These are phyloP conservation scores for Stylonectria norvegica DNA, from an alignment of 2,329 filamentous ascomycete genomes.

Conservation along the genomic window DNA sequence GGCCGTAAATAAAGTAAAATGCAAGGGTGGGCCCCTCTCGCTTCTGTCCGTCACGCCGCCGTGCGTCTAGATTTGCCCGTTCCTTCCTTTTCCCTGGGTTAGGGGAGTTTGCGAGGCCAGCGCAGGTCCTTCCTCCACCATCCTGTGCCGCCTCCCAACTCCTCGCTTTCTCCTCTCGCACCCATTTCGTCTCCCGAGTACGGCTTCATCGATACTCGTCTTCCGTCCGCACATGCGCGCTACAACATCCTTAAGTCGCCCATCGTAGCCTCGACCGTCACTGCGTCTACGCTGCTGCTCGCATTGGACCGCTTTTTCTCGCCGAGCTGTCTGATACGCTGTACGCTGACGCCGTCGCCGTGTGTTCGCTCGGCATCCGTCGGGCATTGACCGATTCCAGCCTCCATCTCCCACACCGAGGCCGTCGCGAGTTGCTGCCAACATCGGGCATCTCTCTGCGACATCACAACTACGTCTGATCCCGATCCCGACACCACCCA, in stretches of 20 bases:
- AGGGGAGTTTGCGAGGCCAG: conserved; percentile 41
- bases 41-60: conserved; percentile 22
- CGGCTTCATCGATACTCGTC: conserved; percentile 29
- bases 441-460: conserved; percentile 3
- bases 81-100: conserved; percentile 40
- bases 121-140: conserved; percentile 40
- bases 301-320: conserved; percentile 15
- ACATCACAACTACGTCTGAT: no score
- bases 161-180: conserved; percentile 36
- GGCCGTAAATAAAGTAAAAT: conserved; percentile 23
- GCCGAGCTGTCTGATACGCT: conserved; percentile 12
- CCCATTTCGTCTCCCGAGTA: conserved; percentile 31
- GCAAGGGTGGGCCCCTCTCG: conserved; percentile 27
- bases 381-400: conserved; percentile 11
- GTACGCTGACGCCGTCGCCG: conserved; percentile 12
- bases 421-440: neutral
- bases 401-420: conserved; percentile 15
- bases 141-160: conserved; percentile 38
- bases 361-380: conserved; percentile 7
- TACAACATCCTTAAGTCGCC: conserved; percentile 12
- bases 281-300: conserved; percentile 6
- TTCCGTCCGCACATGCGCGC: conserved; percentile 16
- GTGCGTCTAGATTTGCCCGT: conserved; percentile 34
- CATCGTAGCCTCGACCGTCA: conserved; percentile 9
- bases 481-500: conserved; percentile 1